Evolutionary conservation across 2,329 filamentous ascomycete species (phyloP).

Genomic region (Macroventuria anomochaeta): DNA sequence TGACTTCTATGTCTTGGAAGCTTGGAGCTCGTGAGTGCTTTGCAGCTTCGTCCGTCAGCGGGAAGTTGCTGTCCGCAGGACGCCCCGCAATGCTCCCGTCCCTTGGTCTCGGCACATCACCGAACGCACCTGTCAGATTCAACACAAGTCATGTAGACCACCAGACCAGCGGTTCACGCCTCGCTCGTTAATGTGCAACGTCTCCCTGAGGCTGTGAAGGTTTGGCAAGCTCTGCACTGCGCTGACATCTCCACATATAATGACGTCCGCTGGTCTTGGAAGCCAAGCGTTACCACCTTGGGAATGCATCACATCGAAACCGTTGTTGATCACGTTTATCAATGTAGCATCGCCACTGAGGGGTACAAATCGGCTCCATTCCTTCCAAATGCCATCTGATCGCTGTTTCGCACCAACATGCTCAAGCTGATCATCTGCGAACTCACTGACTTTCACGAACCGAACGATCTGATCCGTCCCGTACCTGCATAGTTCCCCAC

Average conservation of each 20-base stretch:
- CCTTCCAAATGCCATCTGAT: conserved; percentile 4
- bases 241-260: conserved; percentile 3
- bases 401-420: conserved; percentile 1
- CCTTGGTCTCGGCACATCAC: conserved; percentile 5
- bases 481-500: conserved; percentile 17
- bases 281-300: conserved; percentile 26
- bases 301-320: conserved; percentile 20
- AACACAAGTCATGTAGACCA: conserved; percentile 10
- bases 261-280: conserved; percentile 28
- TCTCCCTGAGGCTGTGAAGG: conserved; percentile 16
- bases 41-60: not conserved
- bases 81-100: conserved; percentile 5
- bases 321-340: conserved; percentile 12
- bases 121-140: not conserved
- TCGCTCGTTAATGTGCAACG: conserved; percentile 14
- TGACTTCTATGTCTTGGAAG: not conserved
- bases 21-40: not conserved
- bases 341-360: conserved; percentile 24
- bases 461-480: conserved; percentile 9
- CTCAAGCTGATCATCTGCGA: conserved; percentile 2
- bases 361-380: conserved; percentile 22
- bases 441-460: not conserved
- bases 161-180: conserved; percentile 5
- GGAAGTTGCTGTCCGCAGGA: conserved; percentile 1
- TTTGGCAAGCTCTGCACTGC: conserved; percentile 14